Evolutionary conservation across 148 eudicot genomes (phyloP).

Genomic region (Drosera capensis): DNA sequence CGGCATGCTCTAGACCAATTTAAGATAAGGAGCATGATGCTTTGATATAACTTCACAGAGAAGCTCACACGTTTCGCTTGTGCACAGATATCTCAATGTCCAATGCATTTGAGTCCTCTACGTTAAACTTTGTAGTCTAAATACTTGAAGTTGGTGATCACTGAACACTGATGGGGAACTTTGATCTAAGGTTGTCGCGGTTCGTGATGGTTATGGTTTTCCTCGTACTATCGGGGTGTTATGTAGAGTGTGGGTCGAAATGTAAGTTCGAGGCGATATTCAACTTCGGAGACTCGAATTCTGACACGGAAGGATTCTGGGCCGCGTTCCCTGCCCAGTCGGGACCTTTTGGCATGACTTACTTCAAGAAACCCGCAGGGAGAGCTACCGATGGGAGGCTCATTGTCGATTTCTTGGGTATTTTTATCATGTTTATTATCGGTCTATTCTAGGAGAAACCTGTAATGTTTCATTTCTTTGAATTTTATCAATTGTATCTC

Average conservation of each 20-base stretch:
- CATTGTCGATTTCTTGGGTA: conserved; percentile 75
- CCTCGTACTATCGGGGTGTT: conserved; percentile 2
- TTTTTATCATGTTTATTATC: background rate
- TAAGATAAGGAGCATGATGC: too few relatives aligned
- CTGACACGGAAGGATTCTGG: conserved; percentile 77
- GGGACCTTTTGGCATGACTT: conserved; percentile 60
- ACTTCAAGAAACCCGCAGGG: conserved; percentile 54
- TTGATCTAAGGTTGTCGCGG: too few relatives aligned
- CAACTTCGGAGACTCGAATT: conserved; percentile 81
- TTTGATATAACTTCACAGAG: too few relatives aligned
- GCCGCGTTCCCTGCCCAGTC: conserved; percentile 54
- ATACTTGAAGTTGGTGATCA: too few relatives aligned
- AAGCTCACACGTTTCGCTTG: too few relatives aligned
- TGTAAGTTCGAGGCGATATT: conserved; percentile 66
- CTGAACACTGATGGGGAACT: too few relatives aligned
- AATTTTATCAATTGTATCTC: too few relatives aligned
- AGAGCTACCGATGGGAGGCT: conserved; percentile 74
- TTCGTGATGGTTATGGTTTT: conserved; percentile 9
- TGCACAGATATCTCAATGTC: too few relatives aligned
- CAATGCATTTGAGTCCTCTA: too few relatives aligned
- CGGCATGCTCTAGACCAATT: too few relatives aligned
- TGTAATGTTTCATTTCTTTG: background rate
- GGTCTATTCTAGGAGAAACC: background rate
- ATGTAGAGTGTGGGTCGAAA: conserved; percentile 21
- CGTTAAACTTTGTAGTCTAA: too few relatives aligned